phyloP scores from a whole-genome alignment of 2,329 filamentous ascomycete genomes.

The Beauveria caledonica region DNA sequence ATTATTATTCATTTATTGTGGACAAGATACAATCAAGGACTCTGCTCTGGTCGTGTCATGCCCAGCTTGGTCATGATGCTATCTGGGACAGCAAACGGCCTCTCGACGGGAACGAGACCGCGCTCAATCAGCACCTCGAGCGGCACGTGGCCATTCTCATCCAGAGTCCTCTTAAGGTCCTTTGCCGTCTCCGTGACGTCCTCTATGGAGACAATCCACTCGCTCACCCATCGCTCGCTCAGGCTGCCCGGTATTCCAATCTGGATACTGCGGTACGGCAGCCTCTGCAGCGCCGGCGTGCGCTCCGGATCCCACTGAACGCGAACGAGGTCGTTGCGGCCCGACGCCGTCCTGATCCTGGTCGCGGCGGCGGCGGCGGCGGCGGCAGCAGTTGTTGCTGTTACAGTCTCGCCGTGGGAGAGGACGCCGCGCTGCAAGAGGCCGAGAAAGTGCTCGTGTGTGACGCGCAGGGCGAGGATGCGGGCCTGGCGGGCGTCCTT shows the following conservation, averaged over 20 bases:
- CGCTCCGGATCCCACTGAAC: conserved; percentile 60
- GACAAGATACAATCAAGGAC: neutral
- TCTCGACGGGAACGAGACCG: conserved; percentile 37
- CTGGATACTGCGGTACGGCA: conserved; percentile 50
- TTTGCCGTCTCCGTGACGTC: conserved; percentile 49
- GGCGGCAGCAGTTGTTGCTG: neutral
- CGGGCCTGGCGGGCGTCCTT: conserved; percentile 47
- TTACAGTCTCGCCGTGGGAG: conserved; percentile 13
- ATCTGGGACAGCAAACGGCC: conserved; percentile 32
- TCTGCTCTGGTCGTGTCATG: conserved; percentile 20
- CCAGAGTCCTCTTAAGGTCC: conserved; percentile 37
- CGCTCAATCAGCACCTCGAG: conserved; percentile 27
- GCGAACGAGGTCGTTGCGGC: conserved; percentile 31
- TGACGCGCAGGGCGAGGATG: conserved; percentile 50
- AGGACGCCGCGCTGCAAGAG: conserved; percentile 33
- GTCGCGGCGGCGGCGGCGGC: neutral
- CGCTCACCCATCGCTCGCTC: conserved; percentile 36
- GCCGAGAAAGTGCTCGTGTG: conserved; percentile 38
- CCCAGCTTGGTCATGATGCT: conserved; percentile 24
- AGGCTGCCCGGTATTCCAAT: conserved; percentile 46
- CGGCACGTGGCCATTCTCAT: conserved; percentile 28
- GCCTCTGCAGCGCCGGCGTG: conserved; percentile 32
- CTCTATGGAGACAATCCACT: conserved; percentile 46
- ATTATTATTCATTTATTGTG: too few species aligned
- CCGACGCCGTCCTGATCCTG: conserved; percentile 16